Base-by-base conservation (phyloP, 2,329 filamentous ascomycete genomes). In the Neofusicoccum cordaticola region DNA sequence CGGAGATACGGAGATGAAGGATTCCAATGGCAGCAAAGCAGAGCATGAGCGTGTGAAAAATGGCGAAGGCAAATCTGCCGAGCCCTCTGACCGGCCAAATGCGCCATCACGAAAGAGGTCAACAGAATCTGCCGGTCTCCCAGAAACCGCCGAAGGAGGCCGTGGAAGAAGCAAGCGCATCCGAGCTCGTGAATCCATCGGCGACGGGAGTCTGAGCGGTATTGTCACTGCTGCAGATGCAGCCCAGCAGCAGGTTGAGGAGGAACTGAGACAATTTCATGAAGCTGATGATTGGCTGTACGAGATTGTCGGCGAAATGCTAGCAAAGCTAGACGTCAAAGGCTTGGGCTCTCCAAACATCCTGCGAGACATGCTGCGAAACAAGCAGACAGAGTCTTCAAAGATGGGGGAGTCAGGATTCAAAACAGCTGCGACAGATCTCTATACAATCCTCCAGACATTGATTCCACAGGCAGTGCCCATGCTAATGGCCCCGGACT, bases 101-200 rank as follows among this genome's bases (percentile, higher is more conserved):
- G 70, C 76, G 4, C 77, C 77, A 11, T 80, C 80, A 22, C 81
- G 86, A 19, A 89, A 89, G 73, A 80, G 87, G 64, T 88, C 86
- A 2, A 85, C 84, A 13, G 84, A 87, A 60, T 85, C 83, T 19
- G 84, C 85, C 56, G 85, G 84, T 9, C 79, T 87, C 34, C 81
- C 86, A 2, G 87, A 88, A 60, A 80, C 79, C 12, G 77, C 78
- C 12, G 86, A 88, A 66, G 83, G 83, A 57, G 81, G 82, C 19
- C 81, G 86, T 53, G 77, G 79, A 12, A 86, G 86, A 69, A 88
- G 86, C 72, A 86, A 86, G 70, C 82, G 87, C 41, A 83, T 86
- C 17, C 83, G 86, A 61, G 85, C 85, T 35, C 81, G 87, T 66
- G 86, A 88, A 67, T 84, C 84, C 8, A 78, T 83, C 57, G 79